Base-by-base conservation (phyloP, 352 stramenopile species). In the Peronospora belbahrii region DNA sequence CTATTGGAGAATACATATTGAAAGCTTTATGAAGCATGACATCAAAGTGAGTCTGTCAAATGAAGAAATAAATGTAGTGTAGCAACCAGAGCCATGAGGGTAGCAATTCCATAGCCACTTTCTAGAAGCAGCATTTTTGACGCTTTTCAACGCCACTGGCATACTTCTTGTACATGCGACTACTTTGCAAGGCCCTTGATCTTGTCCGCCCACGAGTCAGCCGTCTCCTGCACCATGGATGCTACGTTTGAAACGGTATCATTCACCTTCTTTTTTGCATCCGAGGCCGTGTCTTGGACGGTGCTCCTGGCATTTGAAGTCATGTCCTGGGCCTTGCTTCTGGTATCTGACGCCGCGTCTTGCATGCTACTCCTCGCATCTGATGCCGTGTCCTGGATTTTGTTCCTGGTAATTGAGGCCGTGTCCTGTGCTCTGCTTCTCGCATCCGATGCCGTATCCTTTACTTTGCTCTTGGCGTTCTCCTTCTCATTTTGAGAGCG, bases 111-210 rank as follows among this genome's bases (percentile, higher is more conserved):
- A 7, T 27, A 27, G 6, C 23, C 23, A 27, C 23, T 2, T 4
- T 7, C 9, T 27, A 7, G 5, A 4, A 27, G 23, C 23, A 27
- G 5, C 23, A 27, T 7, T 27, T 27, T 27, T 7, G 23, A 27
- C 23, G 23, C n/a, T n/a, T n/a, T n/a, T n/a, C n/a, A n/a, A n/a
- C n/a, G n/a, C n/a, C n/a, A 27, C 23, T 27, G 9, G 23, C 23
- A 9, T 27, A 2, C 1, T 27, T 27, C 23, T 27, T 27, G 23
- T 27, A 4, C 38, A 7, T 69, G 42, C 18, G 40, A 34, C 62
- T 70, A 75, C 23, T 62, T 62, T 33, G 65, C 67, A 36, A 72
- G 46, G 0, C 66, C 53, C 25, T 70, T 61, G 8, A 63, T 54
- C 35, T 59, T 64, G 17, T 56, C 62, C 23, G 62, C 56, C 35